Base-by-base conservation (phyloP, 2,329 filamentous ascomycete species). In the Periconia digitata region DNA sequence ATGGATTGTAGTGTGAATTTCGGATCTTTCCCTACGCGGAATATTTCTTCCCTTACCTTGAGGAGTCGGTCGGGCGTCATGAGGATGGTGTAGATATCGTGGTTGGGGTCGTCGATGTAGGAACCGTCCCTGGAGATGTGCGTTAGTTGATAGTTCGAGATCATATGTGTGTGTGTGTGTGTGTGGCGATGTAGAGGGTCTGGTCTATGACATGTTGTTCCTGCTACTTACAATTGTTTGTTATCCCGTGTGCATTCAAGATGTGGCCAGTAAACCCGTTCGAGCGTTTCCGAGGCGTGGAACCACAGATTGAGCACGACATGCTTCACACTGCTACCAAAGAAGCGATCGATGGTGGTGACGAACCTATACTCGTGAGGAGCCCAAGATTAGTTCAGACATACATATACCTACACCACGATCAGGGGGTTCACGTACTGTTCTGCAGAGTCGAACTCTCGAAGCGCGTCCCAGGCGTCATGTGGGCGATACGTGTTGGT, bases 281-380 rank as follows among this genome's bases (percentile, higher is more conserved):
- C 40, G 6, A 50, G 27, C 20, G 22, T 40, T 40, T 46, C 22
- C 7, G 16, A 32, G 12, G 12, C 18, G 13, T 40, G 16, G 18
- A 43, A 40, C 49, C 32, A 40, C 15, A 23, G 37, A 32, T 42
- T 41, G 12, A 51, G 37, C 18, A 41, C 34, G 37, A 51, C 34
- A 17, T 37, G 44, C 32, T 51, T 27, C 27, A 51, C 37, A 17
- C 21, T 5, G 32, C 23, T 41, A 22, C 44, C 49, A 45, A 51
- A 51, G 40, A 51, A 21, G 37, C 44, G 49, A 34, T 21, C 40
- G 17, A 51, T 20, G 21, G 44, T 21, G 34, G 44, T 32, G 16
- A 44, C 36, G 44, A 51, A 32, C 7, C 24, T 27, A 47, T 47
- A 40, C 41, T 51, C 48, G 27, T 40, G 18, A 21, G 48, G 47